Evolutionary conservation across 106 monocot species (phyloP), one percentile per base, ranked within the genome.

Genomic region (Vanilla planifolia): DNA sequence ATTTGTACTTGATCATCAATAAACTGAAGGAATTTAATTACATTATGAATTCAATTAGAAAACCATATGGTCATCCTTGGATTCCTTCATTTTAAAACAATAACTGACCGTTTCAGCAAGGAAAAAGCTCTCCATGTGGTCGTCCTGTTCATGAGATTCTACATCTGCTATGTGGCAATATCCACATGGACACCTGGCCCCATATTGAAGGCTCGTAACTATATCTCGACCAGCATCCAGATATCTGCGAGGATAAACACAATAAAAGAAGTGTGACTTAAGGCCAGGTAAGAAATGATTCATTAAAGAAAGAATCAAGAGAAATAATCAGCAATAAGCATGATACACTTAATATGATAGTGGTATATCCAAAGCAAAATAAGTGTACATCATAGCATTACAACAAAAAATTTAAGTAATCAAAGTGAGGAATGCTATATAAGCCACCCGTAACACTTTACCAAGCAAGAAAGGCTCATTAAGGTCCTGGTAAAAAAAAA

Each of bases 101-200:
- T 10, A 43, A 46, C 77, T 74, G 71, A 96, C 96, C 1, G 96
- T 96, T 76, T 96, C 96, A 43, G 96, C 83, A 79, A 96, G 96
- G 60, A 96, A 96, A 61, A 96, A 96, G 66, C 96, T 96, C 80
- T 96, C 96, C 96, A 96, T 96, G 53, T 91, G 96, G 43, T 96
- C 96, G 61, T 91, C 87, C 70, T 87, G 91, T 62, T 84, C 61
- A 69, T 96, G 96, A 41, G 90, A 79, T 63, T 96, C 95, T 20
- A 96, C 95, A 67, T 96, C 95, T 42, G 73, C 72, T 64, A 96
- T 96, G 64, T 91, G 96, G 67, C 96, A 96, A 74, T 96, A 96
- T 34, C 96, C 96, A 68, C 96, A 96, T 33, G 96, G 80, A 44
- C 96, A 96, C 45, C 73, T 62, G 10, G 96, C 84, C 63, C 91